Conservation (phyloP, 2,329 filamentous ascomycete genomes). For the Malbranchea cinnamomea region DNA sequence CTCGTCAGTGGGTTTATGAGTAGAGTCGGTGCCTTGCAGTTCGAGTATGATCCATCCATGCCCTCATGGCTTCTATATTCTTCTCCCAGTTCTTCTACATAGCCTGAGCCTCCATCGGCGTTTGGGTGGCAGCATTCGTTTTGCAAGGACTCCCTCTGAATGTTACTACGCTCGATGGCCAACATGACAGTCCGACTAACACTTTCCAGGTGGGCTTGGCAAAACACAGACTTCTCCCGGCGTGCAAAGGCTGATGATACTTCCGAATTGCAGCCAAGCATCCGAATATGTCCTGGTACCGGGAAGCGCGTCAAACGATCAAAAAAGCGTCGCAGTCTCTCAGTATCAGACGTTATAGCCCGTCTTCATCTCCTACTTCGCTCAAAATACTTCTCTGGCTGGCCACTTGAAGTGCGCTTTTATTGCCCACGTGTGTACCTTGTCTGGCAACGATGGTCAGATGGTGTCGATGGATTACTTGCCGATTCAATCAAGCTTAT, state of each 20-base stretch:
- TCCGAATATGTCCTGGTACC: constrained; percentile 21
- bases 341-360: constrained; percentile 53
- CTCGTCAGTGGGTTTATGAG: constrained; percentile 82
- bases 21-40: constrained; percentile 75
- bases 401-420: constrained; percentile 72
- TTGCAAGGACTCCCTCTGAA: not conserved
- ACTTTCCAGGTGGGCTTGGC: constrained; percentile 68
- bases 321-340: constrained; percentile 42
- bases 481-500: constrained; percentile 37
- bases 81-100: constrained; percentile 2
- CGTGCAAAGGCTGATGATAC: constrained; percentile 56
- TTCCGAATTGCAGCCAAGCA: constrained; percentile 16
- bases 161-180: not conserved
- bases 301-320: constrained; percentile 34
- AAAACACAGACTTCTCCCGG: constrained; percentile 65
- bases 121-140: not conserved
- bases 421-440: constrained; percentile 55
- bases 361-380: constrained; percentile 70
- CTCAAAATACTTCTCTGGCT: constrained; percentile 63
- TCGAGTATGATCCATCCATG: constrained; percentile 52
- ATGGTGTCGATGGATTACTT: constrained; percentile 34
- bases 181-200: constrained; percentile 2
- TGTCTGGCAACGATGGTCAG: constrained; percentile 50
- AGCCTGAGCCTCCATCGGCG: not conserved
- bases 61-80: constrained; percentile 1